A percentile compares a stretch with the other conserved stretches of the same genome.
Conservation (phyloP, 2,329 filamentous ascomycete species). For the Plenodomus tracheiphilus region DNA sequence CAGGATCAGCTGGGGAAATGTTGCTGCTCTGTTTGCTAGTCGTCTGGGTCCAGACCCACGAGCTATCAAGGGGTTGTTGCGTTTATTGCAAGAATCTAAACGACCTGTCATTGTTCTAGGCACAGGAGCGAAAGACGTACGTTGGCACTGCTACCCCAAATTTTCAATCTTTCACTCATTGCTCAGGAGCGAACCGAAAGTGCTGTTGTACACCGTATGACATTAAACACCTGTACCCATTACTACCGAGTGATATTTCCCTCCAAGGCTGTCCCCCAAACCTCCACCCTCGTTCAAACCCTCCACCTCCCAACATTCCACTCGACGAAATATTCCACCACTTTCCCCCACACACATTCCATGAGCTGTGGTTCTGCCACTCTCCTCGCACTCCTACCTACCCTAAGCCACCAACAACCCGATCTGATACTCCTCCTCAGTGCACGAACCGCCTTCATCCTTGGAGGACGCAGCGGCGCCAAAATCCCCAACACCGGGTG, state of each 20-base stretch:
- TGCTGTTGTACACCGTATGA: too few species aligned
- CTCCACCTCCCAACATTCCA: conserved; percentile 49
- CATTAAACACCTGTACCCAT: too few species aligned
- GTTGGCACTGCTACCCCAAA: too few species aligned
- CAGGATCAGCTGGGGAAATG: conserved; percentile 48
- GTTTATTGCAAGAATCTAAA: conserved; percentile 39
- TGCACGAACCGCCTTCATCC: conserved; percentile 48
- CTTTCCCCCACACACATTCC: conserved; percentile 33
- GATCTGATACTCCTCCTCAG: conserved; percentile 50
- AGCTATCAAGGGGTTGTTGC: conserved; percentile 39
- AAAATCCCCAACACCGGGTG: conserved; percentile 45
- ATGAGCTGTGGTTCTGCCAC: conserved; percentile 44
- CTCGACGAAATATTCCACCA: conserved; percentile 41
- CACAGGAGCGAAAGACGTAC: conserved; percentile 41
- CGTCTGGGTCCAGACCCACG: conserved; percentile 43
- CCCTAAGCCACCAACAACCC: conserved; percentile 33
- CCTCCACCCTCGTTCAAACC: conserved; percentile 40
- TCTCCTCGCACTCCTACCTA: conserved; percentile 38
- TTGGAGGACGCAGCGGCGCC: conserved; percentile 43
- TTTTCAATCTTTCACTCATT: too few species aligned
- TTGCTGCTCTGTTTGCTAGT: conserved; percentile 40
- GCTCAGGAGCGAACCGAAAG: too few species aligned
- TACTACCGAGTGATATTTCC: neutral
- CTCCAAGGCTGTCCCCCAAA: conserved; percentile 29
- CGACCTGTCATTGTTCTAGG: conserved; percentile 49